Conservation (phyloP, 345 rosid species). For the Murraya paniculata region DNA sequence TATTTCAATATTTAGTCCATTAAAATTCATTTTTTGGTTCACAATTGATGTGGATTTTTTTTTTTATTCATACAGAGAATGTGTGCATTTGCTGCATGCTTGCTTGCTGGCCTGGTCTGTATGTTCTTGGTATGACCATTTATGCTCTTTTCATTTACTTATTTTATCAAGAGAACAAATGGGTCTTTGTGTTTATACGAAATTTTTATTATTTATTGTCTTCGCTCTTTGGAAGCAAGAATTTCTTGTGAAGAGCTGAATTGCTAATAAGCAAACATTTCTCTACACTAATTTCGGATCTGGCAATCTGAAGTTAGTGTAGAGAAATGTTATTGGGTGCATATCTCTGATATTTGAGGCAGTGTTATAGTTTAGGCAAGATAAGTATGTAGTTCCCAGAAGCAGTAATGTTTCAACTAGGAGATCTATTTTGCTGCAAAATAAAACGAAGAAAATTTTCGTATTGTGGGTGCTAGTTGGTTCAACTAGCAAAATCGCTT, state of each 20-base stretch:
- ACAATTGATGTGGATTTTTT: slow-evolving; percentile 6
- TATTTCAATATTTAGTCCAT: neutral
- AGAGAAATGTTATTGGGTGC: neutral
- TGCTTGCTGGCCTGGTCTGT: slow-evolving; percentile 57
- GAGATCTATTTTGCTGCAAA: neutral
- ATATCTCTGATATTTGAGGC: neutral
- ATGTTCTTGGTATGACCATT: slow-evolving; percentile 71
- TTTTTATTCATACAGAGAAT: slow-evolving; percentile 51
- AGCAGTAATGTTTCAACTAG: neutral
- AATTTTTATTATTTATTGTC: neutral
- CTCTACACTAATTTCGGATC: too few relatives aligned
- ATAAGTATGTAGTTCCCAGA: neutral
- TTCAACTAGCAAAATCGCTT: neutral
- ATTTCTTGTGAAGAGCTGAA: neutral
- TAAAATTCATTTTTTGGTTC: neutral
- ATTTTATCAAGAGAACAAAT: neutral
- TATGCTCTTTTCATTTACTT: neutral
- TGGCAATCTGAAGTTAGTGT: neutral
- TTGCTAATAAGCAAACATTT: neutral
- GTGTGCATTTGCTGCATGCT: slow-evolving; percentile 67
- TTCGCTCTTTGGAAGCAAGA: neutral
- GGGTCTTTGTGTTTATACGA: neutral
- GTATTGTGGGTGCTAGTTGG: neutral
- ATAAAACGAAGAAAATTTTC: neutral
- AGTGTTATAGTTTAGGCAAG: neutral